Conservation (phyloP, 1,284 basidiomycete genomes). For the Cutaneotrichosporon dermatis region DNA sequence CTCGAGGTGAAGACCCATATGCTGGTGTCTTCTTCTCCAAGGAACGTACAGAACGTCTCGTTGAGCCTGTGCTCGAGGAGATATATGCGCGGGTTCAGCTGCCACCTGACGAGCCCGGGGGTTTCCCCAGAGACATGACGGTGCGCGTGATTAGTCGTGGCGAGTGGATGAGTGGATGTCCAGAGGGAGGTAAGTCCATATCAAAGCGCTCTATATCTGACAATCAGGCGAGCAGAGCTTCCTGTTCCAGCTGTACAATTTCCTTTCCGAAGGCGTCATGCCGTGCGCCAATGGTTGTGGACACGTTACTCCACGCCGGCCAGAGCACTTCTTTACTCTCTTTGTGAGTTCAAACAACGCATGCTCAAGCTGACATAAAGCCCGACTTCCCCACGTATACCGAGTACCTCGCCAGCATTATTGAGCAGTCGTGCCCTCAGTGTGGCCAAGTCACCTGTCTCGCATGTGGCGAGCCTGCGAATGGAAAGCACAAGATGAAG, state of each 20-base stretch:
- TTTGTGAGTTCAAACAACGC: slow-evolving; percentile 57
- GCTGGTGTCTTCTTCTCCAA: slow-evolving; percentile 89
- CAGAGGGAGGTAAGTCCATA: slow-evolving; percentile 59
- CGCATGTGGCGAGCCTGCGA: slow-evolving; percentile 67
- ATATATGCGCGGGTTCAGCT: slow-evolving; percentile 3
- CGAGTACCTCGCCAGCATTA: slow-evolving; percentile 57
- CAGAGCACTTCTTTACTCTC: slow-evolving; percentile 73
- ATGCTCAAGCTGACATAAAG: slow-evolving; percentile 47
- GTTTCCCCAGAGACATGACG: not conserved
- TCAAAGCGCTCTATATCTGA: not conserved
- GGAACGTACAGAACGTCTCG: slow-evolving; percentile 75
- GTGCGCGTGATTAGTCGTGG: slow-evolving; percentile 73
- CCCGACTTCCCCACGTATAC: slow-evolving; percentile 67
- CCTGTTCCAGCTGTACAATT: slow-evolving; percentile 74
- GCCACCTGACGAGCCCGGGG: not conserved
- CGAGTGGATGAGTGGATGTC: slow-evolving; percentile 95
- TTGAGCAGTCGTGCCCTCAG: slow-evolving; percentile 59
- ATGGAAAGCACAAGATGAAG: slow-evolving; percentile 13
- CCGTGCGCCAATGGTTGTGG: slow-evolving; percentile 70
- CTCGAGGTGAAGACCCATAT: slow-evolving; percentile 66
- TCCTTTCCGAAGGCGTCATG: slow-evolving; percentile 61
- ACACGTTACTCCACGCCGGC: slow-evolving; percentile 56
- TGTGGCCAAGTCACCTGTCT: slow-evolving; percentile 69
- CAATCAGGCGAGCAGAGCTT: slow-evolving; percentile 69
- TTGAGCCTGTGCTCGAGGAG: slow-evolving; percentile 67